Evolutionary conservation across 768 basidiomycete species (phyloP).

Genomic region (Calvatia gigantea): DNA sequence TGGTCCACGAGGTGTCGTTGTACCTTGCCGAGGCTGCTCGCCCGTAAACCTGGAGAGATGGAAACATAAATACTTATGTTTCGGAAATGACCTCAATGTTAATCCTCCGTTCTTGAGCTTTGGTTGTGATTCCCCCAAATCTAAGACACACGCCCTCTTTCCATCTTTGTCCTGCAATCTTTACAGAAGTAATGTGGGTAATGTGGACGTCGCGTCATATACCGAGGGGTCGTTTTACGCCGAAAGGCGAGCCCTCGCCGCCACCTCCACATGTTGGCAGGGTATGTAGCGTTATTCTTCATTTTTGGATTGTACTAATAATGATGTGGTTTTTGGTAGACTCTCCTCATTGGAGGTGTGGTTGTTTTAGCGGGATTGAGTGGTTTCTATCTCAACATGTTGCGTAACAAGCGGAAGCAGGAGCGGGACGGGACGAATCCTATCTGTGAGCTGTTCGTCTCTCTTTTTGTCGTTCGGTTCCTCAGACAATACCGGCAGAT

Average conservation of each 20-base stretch:
- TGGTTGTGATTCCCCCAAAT: neutral
- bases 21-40: neutral
- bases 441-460: slow-evolving; percentile 21
- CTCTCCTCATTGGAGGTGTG: slow-evolving; percentile 25
- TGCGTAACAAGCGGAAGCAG: slow-evolving; percentile 23
- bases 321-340: slow-evolving; percentile 16
- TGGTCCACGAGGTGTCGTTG: neutral
- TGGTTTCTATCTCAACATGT: slow-evolving; percentile 28
- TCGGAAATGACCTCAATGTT: slow-evolving; percentile 3
- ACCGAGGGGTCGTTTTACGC: slow-evolving; percentile 4
- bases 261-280: slow-evolving; percentile 10
- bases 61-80: neutral
- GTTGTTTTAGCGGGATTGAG: slow-evolving; percentile 23
- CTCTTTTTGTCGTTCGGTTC: neutral
- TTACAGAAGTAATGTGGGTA: neutral
- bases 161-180: neutral
- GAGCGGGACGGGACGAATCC: slow-evolving; percentile 25
- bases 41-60: neutral
- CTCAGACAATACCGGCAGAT: slow-evolving; percentile 16
- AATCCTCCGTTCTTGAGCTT: neutral
- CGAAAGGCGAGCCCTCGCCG: neutral
- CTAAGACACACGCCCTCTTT: neutral
- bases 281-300: slow-evolving; percentile 13
- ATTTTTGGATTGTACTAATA: neutral
- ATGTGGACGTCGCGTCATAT: slow-evolving; percentile 7